phyloP scores from a whole-genome alignment of 495 filamentous ascomycete genomes.

The Daldinia decipiens region DNA sequence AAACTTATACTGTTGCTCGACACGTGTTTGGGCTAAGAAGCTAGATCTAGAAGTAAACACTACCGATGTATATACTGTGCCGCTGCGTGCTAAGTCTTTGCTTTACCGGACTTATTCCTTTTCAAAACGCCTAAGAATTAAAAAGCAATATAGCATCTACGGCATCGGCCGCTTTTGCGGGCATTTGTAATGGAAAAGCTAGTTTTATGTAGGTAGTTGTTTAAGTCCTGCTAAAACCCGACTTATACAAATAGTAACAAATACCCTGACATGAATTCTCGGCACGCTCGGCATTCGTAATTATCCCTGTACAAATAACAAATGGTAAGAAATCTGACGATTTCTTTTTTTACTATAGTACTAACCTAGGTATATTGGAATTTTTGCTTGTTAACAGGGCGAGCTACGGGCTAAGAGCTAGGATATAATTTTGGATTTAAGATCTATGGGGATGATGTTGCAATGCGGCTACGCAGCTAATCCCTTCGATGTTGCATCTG shows the following conservation, averaged over 20 bases:
- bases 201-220: background rate
- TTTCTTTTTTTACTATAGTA: background rate
- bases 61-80: background rate
- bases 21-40: background rate
- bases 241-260: background rate
- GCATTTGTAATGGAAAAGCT: background rate
- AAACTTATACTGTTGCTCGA: background rate
- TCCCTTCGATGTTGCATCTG: constrained; percentile 14
- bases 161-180: background rate
- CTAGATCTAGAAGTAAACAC: background rate
- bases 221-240: background rate
- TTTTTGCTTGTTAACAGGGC: constrained; percentile 13
- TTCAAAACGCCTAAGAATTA: background rate
- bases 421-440: constrained; percentile 10
- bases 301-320: constrained; percentile 10
- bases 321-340: constrained; percentile 15
- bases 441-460: constrained; percentile 31
- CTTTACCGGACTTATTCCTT: background rate
- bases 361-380: background rate
- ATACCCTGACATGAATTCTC: background rate
- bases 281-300: constrained; percentile 20
- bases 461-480: constrained; percentile 21
- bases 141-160: background rate
- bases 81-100: background rate
- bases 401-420: background rate